Conservation (phyloP, 768 basidiomycete genomes). For the Thelephora aurantiotincta region DNA sequence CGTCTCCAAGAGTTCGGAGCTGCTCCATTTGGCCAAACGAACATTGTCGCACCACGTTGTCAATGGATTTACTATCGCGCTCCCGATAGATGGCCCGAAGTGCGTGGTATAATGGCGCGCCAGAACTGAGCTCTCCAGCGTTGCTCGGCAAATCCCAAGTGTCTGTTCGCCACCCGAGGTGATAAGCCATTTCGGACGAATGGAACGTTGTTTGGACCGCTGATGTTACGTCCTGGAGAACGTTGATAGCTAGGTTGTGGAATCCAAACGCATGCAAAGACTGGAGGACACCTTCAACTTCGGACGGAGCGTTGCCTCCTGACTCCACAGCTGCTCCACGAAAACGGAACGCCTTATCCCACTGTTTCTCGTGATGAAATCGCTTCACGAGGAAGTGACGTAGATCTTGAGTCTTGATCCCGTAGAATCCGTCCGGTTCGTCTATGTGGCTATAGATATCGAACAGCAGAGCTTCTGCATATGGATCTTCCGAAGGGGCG, state of each 20-base stretch:
- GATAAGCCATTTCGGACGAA: slow-evolving; percentile 40
- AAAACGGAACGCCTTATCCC: slow-evolving; percentile 82
- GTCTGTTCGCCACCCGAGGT: slow-evolving; percentile 87
- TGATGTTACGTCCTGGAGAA: slow-evolving; percentile 30
- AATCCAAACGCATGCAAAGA: slow-evolving; percentile 88
- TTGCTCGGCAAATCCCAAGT: slow-evolving; percentile 87
- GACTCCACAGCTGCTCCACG: slow-evolving; percentile 79
- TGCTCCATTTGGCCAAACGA: slow-evolving; percentile 48
- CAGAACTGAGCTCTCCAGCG: slow-evolving; percentile 26
- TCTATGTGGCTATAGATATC: slow-evolving; percentile 92
- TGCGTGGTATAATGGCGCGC: slow-evolving; percentile 58
- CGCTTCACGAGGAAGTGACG: slow-evolving; percentile 68
- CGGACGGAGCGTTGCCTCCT: slow-evolving; percentile 24
- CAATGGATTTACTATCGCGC: slow-evolving; percentile 37
- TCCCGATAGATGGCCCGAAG: slow-evolving; percentile 76
- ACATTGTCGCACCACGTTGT: slow-evolving; percentile 32
- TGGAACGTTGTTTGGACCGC: slow-evolving; percentile 17
- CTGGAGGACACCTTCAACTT: slow-evolving; percentile 53
- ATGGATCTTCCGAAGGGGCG: slow-evolving; percentile 14
- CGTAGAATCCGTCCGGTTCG: slow-evolving; percentile 97
- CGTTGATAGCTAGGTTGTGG: slow-evolving; percentile 67
- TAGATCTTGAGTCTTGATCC: slow-evolving; percentile 70
- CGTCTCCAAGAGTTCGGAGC: slow-evolving; percentile 53
- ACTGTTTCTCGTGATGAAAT: slow-evolving; percentile 86
- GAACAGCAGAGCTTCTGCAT: slow-evolving; percentile 63